Evolutionary conservation across 163 green algal species (phyloP).

Genomic region (Chlamydomonas reinhardtii): DNA sequence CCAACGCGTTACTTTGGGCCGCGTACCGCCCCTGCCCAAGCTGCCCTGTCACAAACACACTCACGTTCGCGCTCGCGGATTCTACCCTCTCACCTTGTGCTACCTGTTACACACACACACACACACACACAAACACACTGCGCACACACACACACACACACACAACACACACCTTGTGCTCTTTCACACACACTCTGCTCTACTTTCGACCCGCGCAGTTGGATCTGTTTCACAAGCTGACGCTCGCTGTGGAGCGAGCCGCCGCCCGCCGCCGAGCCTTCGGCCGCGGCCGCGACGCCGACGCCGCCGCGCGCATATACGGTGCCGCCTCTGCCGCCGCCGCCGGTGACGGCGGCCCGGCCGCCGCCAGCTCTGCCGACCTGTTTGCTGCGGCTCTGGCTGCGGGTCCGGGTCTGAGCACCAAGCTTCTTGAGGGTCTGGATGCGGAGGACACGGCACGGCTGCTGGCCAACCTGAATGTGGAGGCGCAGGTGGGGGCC

Average conservation of each 20-base stretch:
- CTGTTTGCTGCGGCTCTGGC: constrained; percentile 15
- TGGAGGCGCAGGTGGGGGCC: constrained; percentile 48
- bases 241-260: constrained; percentile 42
- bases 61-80: no score
- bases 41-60: no score
- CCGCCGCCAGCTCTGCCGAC: not conserved
- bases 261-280: constrained; percentile 28
- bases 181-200: no score
- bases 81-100: no score
- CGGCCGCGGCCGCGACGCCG: not conserved
- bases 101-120: no score
- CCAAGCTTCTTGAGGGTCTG: constrained; percentile 34
- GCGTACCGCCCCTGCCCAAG: no score
- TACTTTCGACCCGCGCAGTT: no score
- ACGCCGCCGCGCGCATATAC: not conserved
- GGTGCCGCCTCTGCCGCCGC: not conserved
- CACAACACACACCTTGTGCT: no score
- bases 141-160: no score
- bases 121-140: no score
- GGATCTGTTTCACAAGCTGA: constrained; percentile 44
- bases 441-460: constrained; percentile 18
- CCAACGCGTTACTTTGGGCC: no score
- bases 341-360: not conserved
- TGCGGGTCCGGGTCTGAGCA: not conserved
- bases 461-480: constrained; percentile 23